Conservation (phyloP, 2,329 filamentous ascomycete genomes). For the Penicillium occitanis region DNA sequence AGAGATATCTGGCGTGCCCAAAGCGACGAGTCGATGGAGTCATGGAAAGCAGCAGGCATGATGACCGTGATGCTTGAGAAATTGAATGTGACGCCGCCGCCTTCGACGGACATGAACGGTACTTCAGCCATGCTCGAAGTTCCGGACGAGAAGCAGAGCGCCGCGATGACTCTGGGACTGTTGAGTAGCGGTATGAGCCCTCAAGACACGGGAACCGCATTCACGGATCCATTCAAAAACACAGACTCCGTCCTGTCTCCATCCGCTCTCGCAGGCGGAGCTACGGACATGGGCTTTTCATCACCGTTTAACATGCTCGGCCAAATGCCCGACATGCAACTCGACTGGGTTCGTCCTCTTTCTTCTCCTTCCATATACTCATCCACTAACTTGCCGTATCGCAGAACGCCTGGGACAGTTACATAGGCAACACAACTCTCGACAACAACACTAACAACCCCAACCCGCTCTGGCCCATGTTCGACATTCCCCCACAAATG, state of each 20-base stretch:
- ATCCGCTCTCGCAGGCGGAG: conserved; percentile 27
- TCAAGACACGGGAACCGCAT: conserved; percentile 34
- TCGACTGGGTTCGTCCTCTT: conserved; percentile 59
- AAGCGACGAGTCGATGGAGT: conserved; percentile 78
- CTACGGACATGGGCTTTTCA: conserved; percentile 44
- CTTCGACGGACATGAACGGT: conserved; percentile 26
- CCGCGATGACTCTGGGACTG: conserved; percentile 70
- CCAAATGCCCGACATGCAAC: conserved; percentile 52
- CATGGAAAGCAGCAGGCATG: conserved; percentile 78
- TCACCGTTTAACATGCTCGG: conserved; percentile 60
- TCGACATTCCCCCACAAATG: conserved; percentile 29
- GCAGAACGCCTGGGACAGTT: conserved; percentile 68
- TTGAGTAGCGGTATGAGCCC: conserved; percentile 63
- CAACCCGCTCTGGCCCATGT: conserved; percentile 41
- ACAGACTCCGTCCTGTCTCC: conserved; percentile 31
- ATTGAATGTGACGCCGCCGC: conserved; percentile 50
- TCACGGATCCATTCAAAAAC: conserved; percentile 35
- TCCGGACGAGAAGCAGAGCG: conserved; percentile 61
- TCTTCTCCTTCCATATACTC: too few species aligned
- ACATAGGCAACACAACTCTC: conserved; percentile 60
- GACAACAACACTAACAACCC: conserved; percentile 31
- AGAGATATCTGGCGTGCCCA: conserved; percentile 77
- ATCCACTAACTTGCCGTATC: conserved; percentile 28
- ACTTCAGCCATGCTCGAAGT: conserved; percentile 34
- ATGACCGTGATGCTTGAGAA: conserved; percentile 84